Base-by-base conservation (phyloP, 768 basidiomycete genomes). In the Tylopilus rubrobrunneus region DNA sequence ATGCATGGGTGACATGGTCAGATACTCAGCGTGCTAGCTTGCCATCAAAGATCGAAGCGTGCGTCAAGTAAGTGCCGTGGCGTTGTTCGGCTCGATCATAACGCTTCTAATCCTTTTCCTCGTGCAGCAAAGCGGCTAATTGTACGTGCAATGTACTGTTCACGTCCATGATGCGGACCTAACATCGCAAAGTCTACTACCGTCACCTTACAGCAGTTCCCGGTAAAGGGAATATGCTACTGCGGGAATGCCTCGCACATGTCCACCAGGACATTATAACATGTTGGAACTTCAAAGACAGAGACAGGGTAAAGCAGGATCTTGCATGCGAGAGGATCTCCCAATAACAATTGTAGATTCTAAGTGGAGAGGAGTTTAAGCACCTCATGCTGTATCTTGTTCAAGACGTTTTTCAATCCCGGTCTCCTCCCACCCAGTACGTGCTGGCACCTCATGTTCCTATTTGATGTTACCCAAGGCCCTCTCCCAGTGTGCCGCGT, bases 1-100 rank as follows among this genome's bases (percentile, higher is more conserved):
- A 53, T 21, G 55, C 45, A 25, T 56, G 55, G 55, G 51, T 53
- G 36, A 48, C 21, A 15, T 51, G 50, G 50, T 45, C 41, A 4
- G 48, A 52, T 21, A 46, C 55, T 9, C 46, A 53, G 36, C 41
- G 47, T 29, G 51, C 50, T 19, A 52, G n/a, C n/a, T n/a, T n/a
- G n/a, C n/a, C n/a, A n/a, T n/a, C n/a, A n/a, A n/a, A n/a, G n/a
- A n/a, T n/a, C n/a, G n/a, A n/a, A n/a, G n/a, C n/a, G n/a, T n/a
- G n/a, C n/a, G n/a, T n/a, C n/a, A n/a, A n/a, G n/a, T 53, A 19
- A 40, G 51, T 45, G 14, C 31, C 9, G 2, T 21, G 5, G 3
- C 31, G 14, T 15, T 34, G 19, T 19, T 19, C 5, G n/a, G 5
- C 21, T 19, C 8, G 12, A 1, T 15, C 17, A 3, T 27, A 43